Evolutionary conservation across 2,329 filamentous ascomycete species (phyloP), one percentile per base, ranked within the genome.

Genomic region (Orbilia blumenaviensis): DNA sequence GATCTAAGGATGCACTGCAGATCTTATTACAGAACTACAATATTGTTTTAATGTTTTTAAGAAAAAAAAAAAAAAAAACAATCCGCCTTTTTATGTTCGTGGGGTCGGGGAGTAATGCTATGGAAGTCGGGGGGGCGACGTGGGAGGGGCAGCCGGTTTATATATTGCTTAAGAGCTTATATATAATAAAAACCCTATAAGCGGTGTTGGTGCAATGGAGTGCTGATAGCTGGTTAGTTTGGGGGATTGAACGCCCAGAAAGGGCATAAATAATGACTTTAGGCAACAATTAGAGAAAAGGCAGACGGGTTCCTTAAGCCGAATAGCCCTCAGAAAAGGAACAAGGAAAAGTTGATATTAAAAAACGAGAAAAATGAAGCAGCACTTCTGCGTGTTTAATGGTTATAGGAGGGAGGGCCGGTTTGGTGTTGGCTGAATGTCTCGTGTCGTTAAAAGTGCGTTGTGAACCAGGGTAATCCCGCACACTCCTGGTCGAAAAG

Each of bases 391-490:
- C 72, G 72, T 76, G 72, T 64, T 50, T 60, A 50, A 63, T 27
- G 50, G 58, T 50, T 38, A 76, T 58, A 64, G 64, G 72, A 68
- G 60, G 64, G 72, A 68, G 54, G 46, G 56, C 32, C 12, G 36
- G 7, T 67, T 61, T 52, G 34, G 69, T 62, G 41, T 64, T 72
- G 48, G 60, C 36, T 41, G 60, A 62, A 61, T 67, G 63, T 75
- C 63, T 67, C 50, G 71, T 75, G 72, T 76, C 66, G 72, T 76
- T 63, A 46, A 69, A 76, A 68, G 56, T 64, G 71, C 63, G 71
- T 76, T 76, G 64, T 46, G 52, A 48, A 64, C 64, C 46, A 68
- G 72, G 72, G 72, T 68, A 42, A 63, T 69, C 64, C 63, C 50
- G 72, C 72, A 63, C 72, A 38, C 38, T 63, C 58, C 56, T 46